These are phyloP conservation scores for Anacardium occidentale DNA, from an alignment of 345 rosid species.

Conservation along the genomic window DNA sequence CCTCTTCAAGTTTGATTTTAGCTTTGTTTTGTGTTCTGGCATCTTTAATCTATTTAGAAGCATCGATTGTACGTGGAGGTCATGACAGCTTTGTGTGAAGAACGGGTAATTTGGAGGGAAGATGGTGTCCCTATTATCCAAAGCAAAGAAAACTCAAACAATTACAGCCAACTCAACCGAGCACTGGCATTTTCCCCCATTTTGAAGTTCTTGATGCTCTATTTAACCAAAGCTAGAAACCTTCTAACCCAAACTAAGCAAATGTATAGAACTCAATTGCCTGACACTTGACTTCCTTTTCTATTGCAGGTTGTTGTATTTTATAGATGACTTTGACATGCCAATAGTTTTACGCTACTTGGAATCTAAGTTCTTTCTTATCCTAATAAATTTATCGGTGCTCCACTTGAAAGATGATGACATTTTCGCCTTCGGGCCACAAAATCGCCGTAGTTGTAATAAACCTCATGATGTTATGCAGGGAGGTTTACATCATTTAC, in stretches of 20 bases:
- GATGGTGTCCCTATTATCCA: constrained; percentile 80
- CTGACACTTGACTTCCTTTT: constrained; percentile 1
- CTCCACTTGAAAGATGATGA: background rate
- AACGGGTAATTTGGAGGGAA: constrained; percentile 72
- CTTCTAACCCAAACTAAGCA: background rate
- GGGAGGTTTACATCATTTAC: too few species aligned
- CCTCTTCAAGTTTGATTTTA: background rate
- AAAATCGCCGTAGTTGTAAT: too few species aligned
- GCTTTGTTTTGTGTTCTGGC: background rate
- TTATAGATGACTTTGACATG: background rate
- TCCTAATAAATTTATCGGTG: background rate
- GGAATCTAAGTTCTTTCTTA: background rate
- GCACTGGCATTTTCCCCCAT: background rate
- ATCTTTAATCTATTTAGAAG: constrained; percentile 44
- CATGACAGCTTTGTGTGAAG: constrained; percentile 62
- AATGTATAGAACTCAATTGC: background rate
- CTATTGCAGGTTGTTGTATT: background rate
- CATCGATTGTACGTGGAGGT: constrained; percentile 77
- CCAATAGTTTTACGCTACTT: background rate
- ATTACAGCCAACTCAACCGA: constrained; percentile 32
- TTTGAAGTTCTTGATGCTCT: background rate
- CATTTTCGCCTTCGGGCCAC: too few species aligned
- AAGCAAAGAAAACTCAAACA: constrained; percentile 48
- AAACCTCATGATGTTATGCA: too few species aligned
- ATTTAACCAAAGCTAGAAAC: too few species aligned